Conservation (phyloP, 805 yeast genomes). For the Sungouiella blattae region DNA sequence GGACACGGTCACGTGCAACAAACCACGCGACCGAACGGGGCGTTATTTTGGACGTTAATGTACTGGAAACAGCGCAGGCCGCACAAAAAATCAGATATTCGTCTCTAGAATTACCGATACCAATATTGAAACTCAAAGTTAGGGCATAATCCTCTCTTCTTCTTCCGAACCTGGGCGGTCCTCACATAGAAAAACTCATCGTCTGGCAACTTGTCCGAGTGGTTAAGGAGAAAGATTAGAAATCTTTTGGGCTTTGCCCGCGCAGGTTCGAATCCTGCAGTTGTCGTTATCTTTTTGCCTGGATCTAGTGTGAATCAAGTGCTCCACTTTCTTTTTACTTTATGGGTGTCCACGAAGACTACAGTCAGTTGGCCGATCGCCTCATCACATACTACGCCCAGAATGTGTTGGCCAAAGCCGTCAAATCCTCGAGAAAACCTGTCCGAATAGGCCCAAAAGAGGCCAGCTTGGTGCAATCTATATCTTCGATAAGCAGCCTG, state of each 20-base stretch:
- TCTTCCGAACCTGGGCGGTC: no score
- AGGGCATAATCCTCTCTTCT: no score
- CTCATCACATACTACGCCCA: slow-evolving; percentile 8
- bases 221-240: slow-evolving; percentile 78
- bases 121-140: no score
- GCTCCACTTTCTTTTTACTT: slow-evolving; percentile 58
- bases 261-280: slow-evolving; percentile 80
- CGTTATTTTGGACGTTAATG: no score
- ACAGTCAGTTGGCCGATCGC: slow-evolving; percentile 7
- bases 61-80: no score
- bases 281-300: slow-evolving; percentile 47
- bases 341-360: slow-evolving; percentile 13
- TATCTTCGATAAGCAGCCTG: slow-evolving; percentile 3
- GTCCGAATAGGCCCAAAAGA: background rate
- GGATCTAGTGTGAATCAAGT: no score
- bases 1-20: no score
- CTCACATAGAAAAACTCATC: no score
- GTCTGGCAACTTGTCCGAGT: slow-evolving; percentile 64
- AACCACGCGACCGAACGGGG: no score
- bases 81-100: no score
- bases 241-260: slow-evolving; percentile 74
- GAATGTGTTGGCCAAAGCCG: slow-evolving; percentile 5
- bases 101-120: no score
- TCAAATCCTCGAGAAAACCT: background rate
- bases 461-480: slow-evolving; percentile 2